phyloP scores from a whole-genome alignment of 345 rosid species.

The Salix caprea region DNA sequence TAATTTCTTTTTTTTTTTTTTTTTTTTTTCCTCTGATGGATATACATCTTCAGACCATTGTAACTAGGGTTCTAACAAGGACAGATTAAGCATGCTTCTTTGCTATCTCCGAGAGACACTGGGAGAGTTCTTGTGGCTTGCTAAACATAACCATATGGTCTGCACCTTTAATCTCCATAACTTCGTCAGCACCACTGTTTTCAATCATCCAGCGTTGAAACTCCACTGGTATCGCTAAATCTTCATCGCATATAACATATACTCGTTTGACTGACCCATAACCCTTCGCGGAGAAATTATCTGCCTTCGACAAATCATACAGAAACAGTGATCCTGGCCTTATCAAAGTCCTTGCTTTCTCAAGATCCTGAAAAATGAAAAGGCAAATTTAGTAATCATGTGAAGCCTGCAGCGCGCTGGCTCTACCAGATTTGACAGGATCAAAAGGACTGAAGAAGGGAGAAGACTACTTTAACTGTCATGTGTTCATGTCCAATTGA shows the following conservation, averaged over 20 bases:
- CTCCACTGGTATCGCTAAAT: constrained; percentile 3
- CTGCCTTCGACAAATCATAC: neutral
- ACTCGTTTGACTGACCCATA: constrained; percentile 14
- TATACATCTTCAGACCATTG: too few species aligned
- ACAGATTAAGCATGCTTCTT: neutral
- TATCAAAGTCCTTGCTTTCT: constrained; percentile 11
- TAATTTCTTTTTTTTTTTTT: too few species aligned
- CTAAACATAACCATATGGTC: constrained; percentile 24
- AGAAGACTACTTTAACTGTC: too few species aligned
- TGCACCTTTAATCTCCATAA: constrained; percentile 10
- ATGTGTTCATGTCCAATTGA: too few species aligned
- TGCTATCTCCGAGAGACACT: constrained; percentile 12
- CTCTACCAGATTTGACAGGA: too few species aligned
- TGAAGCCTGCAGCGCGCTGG: neutral
- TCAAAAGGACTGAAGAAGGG: too few species aligned
- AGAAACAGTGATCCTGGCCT: constrained; percentile 13
- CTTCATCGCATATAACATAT: constrained; percentile 6
- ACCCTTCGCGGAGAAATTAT: constrained; percentile 1
- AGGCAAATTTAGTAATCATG: neutral
- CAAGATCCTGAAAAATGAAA: constrained; percentile 5
- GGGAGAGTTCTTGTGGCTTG: constrained; percentile 13
- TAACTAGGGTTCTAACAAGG: too few species aligned
- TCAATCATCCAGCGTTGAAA: constrained; percentile 25
- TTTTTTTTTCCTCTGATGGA: too few species aligned
- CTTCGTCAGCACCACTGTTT: constrained; percentile 1